Conservation (phyloP, 2,329 filamentous ascomycete genomes). For the Trichoderma aggressivum region DNA sequence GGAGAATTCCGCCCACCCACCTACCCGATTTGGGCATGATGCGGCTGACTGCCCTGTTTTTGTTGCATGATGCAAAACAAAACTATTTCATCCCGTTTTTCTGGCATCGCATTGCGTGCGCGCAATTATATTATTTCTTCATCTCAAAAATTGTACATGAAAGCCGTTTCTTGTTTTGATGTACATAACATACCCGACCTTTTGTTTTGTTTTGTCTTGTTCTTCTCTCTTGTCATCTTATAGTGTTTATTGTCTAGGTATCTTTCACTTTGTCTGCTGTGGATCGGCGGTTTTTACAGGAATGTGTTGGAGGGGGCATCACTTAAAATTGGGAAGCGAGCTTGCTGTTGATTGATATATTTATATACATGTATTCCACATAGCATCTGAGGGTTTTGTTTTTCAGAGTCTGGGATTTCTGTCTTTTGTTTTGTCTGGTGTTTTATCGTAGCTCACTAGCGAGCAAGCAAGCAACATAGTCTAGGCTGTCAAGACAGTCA, state of each 20-base stretch:
- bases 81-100: not conserved
- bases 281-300: conserved; percentile 7
- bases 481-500: not conserved
- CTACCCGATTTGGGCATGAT: not conserved
- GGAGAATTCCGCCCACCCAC: not conserved
- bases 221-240: not conserved
- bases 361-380: not conserved
- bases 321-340: conserved; percentile 9
- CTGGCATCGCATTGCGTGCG: conserved; percentile 8
- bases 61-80: not conserved
- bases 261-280: conserved; percentile 4
- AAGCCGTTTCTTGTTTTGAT: not conserved
- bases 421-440: not conserved
- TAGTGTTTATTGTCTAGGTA: not conserved
- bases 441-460: not conserved
- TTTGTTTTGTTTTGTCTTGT: not conserved
- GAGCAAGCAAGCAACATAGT: not conserved
- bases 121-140: not conserved
- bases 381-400: not conserved
- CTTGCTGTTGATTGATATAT: conserved; percentile 1
- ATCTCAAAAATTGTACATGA: not conserved
- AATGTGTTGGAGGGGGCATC: not conserved
- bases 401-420: not conserved
- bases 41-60: not conserved
- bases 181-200: not conserved